These are phyloP conservation scores for Phytopythium montanum DNA, from an alignment of 352 stramenopile species.

Conservation along the genomic window DNA sequence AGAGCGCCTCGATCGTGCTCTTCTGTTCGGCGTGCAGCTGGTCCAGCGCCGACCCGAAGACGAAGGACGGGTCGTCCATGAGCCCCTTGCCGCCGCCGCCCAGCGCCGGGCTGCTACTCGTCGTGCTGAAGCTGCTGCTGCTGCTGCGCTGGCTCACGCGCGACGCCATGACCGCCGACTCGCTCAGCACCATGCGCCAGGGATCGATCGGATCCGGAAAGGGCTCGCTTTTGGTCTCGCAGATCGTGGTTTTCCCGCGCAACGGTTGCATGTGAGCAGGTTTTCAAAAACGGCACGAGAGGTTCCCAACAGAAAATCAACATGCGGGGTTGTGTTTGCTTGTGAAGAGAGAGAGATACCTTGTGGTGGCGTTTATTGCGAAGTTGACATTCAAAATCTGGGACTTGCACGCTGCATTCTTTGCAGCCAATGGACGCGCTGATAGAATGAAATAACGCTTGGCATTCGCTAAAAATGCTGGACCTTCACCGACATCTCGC, in stretches of 20 bases:
- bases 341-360: not conserved
- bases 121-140: constrained; percentile 17
- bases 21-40: constrained; percentile 79
- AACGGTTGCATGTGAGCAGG: not conserved
- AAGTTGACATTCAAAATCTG: not conserved
- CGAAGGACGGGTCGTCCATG: constrained; percentile 33
- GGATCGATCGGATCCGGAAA: not conserved
- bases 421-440: not conserved
- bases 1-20: constrained; percentile 77
- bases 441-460: not conserved
- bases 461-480: not conserved
- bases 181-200: constrained; percentile 4
- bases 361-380: not conserved
- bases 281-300: not conserved
- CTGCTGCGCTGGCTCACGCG: constrained; percentile 10
- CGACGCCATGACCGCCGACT: not conserved
- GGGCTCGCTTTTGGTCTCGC: not conserved
- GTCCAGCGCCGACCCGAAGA: constrained; percentile 54
- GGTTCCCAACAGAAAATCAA: not conserved
- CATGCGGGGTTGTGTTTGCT: not conserved
- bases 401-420: no score
- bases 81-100: constrained; percentile 19
- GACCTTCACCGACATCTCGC: no score
- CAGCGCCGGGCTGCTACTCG: constrained; percentile 10
- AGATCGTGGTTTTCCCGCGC: constrained; percentile 3